These are phyloP conservation scores for Fusarium robinianum DNA, from an alignment of 2,329 filamentous ascomycete genomes.

Conservation along the genomic window DNA sequence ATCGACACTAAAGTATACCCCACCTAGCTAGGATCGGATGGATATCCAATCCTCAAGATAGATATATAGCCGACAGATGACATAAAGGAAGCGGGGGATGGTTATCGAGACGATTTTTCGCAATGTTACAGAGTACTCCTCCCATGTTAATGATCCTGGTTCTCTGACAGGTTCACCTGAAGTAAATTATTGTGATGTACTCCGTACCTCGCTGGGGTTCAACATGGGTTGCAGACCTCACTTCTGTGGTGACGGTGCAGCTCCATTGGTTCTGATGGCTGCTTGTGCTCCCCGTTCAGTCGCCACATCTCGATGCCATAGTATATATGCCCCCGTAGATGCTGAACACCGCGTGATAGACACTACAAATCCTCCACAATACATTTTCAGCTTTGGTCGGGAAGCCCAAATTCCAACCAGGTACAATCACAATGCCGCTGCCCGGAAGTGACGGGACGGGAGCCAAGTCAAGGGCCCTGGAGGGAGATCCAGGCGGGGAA, in stretches of 20 bases:
- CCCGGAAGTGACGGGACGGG: too few species aligned
- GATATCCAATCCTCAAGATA: constrained; percentile 12
- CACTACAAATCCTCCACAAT: constrained; percentile 29
- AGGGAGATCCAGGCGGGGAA: constrained; percentile 1
- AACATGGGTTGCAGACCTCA: background rate
- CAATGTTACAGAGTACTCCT: background rate
- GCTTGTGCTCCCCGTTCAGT: background rate
- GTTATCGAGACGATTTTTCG: background rate
- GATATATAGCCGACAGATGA: constrained; percentile 7
- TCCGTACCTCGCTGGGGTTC: background rate
- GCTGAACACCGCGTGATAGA: constrained; percentile 19
- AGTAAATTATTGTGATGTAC: background rate
- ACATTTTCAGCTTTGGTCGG: constrained; percentile 25
- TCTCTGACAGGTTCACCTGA: background rate
- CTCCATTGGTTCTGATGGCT: background rate
- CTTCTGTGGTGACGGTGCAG: too few species aligned
- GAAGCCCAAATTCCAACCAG: constrained; percentile 38
- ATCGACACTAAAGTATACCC: constrained; percentile 10
- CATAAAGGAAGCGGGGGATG: constrained; percentile 4
- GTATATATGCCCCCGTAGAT: constrained; percentile 2
- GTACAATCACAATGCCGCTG: constrained; percentile 26
- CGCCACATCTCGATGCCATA: constrained; percentile 1
- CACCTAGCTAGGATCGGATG: constrained; percentile 2
- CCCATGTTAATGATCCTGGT: constrained; percentile 5
- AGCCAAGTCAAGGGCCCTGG: constrained; percentile 12